These are phyloP conservation scores for Capsicum pubescens DNA, from an alignment of 257 asterid genomes.

Conservation along the genomic window DNA sequence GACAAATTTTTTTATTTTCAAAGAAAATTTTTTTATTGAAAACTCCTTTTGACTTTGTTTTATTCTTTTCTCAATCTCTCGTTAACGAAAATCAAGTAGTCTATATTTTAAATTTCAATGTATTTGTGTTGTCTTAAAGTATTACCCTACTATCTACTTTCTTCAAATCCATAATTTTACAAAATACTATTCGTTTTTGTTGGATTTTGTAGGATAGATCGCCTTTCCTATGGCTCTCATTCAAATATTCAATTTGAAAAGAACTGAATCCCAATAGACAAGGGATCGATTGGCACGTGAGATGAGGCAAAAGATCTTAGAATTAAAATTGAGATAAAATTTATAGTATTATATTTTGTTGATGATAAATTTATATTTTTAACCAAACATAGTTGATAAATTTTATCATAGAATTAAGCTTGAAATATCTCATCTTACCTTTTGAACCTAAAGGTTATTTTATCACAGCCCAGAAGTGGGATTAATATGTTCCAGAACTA, in stretches of 20 bases:
- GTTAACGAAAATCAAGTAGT: too few relatives aligned
- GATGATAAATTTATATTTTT: too few relatives aligned
- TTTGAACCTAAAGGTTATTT: too few relatives aligned
- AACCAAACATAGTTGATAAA: too few relatives aligned
- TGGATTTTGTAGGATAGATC: not conserved
- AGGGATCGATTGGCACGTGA: too few relatives aligned
- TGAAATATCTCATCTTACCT: too few relatives aligned
- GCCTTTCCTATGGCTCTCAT: not conserved
- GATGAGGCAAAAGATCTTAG: too few relatives aligned
- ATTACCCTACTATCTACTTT: not conserved
- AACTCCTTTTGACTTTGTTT: not conserved
- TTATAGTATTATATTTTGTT: too few relatives aligned
- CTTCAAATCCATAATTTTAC: not conserved
- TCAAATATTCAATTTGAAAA: not conserved
- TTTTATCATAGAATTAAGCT: too few relatives aligned
- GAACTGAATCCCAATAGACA: not conserved
- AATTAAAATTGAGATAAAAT: too few relatives aligned
- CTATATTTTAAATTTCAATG: not conserved
- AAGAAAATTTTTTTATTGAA: not conserved
- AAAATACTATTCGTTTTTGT: not conserved
- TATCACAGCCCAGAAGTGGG: too few relatives aligned
- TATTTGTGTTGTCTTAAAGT: not conserved
- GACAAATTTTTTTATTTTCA: not conserved
- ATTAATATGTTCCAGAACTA: too few relatives aligned
- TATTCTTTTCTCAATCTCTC: not conserved